phyloP scores from a whole-genome alignment of 768 basidiomycete genomes.

The Cyathus striatus region DNA sequence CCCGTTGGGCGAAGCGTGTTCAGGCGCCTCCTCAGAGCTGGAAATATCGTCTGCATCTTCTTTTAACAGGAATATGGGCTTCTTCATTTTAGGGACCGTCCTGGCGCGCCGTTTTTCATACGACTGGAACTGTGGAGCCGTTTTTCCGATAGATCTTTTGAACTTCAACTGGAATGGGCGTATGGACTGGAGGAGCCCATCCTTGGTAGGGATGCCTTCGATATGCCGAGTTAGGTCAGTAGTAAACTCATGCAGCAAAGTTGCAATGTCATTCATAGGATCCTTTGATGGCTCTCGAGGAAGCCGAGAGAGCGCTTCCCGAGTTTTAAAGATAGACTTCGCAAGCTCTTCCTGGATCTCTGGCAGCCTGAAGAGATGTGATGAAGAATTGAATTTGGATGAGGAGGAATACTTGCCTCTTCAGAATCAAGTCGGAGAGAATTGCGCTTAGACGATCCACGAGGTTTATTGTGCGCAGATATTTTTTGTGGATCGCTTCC shows the following conservation, averaged over 20 bases:
- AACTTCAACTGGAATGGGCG: constrained; percentile 45
- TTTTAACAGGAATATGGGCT: constrained; percentile 14
- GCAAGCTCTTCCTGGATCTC: constrained; percentile 56
- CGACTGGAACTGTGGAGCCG: constrained; percentile 56
- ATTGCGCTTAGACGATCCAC: constrained; percentile 45
- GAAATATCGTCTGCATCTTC: too few species aligned
- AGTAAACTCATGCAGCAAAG: constrained; percentile 40
- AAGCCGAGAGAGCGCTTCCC: constrained; percentile 20
- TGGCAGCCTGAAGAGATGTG: constrained; percentile 41
- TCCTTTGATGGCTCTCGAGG: constrained; percentile 53
- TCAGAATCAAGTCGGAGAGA: constrained; percentile 45
- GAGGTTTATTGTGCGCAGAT: constrained; percentile 45
- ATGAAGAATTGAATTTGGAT: neutral
- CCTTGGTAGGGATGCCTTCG: constrained; percentile 45
- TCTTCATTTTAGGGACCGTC: constrained; percentile 8
- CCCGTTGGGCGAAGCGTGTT: too few species aligned
- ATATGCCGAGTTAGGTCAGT: constrained; percentile 38
- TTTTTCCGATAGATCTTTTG: constrained; percentile 37
- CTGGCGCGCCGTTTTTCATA: constrained; percentile 20
- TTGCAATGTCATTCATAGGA: constrained; percentile 50
- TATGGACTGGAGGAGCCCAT: constrained; percentile 54
- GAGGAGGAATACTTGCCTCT: constrained; percentile 30
- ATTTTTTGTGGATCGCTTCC: constrained; percentile 35
- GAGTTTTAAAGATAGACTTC: constrained; percentile 33
- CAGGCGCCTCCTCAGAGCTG: too few species aligned